Evolutionary conservation across 768 basidiomycete species (phyloP), one percentile per base, ranked within the genome.

Genomic region (Termitomyces sp.): DNA sequence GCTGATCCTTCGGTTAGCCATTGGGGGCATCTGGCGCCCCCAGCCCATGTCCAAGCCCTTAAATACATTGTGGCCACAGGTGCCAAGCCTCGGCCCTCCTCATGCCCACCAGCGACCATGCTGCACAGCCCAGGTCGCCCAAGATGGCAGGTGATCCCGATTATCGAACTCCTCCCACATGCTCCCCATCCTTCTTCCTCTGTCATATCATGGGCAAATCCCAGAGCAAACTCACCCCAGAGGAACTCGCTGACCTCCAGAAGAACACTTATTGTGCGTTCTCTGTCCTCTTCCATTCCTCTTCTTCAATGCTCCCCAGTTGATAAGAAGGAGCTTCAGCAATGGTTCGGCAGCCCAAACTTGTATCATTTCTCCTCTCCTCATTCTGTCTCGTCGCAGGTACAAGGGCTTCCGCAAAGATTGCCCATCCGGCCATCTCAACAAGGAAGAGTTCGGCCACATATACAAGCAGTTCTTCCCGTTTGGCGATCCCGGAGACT

Each of bases 391-490:
- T 61, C 59, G 53, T 54, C 24, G 34, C 72, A 96, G 92, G 95
- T 96, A 98, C 83, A 98, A 98, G 74, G 97, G 97, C 46, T 99
- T 98, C 78, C 85, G 96, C 69, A 97, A 94, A 74, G 97, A 99
- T 74, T 99, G 97, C 70, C 97, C 97, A 1, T 90, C 93, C 4
- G 97, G 97, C 42, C 91, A 94, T 63, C 85, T 99, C 67, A 91
- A 98, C 82, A 97, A 93, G 79, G 78, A 84, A 56, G 95, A 95
- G 71, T 99, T 99, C 76, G 82, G 89, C 67, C 87, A 89, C 72
- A 99, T 99, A 79, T 99, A 98, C 83, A 94, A 94, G 70, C 97
- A 98, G 72, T 99, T 99, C 88, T 99, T 99, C 80, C 97, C 97
- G 26, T 99, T 99, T 67, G 97, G 97, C 61, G 96, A 99, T 72